Conservation (phyloP, 148 eudicot species). For the Tetragonia tetragonoides region DNA sequence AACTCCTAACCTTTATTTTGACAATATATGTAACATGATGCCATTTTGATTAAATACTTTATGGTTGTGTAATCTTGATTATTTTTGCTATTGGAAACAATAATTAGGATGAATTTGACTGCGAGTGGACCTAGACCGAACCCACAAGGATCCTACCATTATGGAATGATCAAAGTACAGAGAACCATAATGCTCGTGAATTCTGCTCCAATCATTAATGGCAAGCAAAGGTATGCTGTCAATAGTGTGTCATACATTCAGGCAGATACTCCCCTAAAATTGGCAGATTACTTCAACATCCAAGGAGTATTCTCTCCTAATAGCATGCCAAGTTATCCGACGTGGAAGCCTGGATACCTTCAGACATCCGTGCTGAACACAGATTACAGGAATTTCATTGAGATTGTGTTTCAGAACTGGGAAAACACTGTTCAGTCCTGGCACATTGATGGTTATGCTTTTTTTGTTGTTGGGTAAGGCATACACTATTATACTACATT, state of each 20-base stretch:
- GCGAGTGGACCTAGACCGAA: conserved; percentile 97
- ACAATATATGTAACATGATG: too few species aligned
- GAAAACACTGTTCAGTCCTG: conserved; percentile 81
- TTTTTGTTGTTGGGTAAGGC: conserved; percentile 96
- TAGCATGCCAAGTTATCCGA: conserved; percentile 68
- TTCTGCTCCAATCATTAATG: conserved; percentile 77
- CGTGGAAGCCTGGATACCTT: conserved; percentile 52
- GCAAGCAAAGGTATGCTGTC: conserved; percentile 83
- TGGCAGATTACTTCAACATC: conserved; percentile 86
- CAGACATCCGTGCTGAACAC: conserved; percentile 69
- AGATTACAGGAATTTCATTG: conserved; percentile 64
- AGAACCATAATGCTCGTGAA: conserved; percentile 81
- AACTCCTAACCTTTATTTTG: too few species aligned
- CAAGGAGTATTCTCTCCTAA: conserved; percentile 68
- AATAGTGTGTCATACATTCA: conserved; percentile 69
- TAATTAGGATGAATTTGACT: conserved; percentile 70
- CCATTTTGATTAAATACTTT: neutral
- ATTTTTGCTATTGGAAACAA: too few species aligned
- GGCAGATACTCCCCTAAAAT: conserved; percentile 77
- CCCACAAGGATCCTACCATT: conserved; percentile 97
- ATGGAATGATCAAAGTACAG: conserved; percentile 63
- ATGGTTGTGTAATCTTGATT: conserved; percentile 1
- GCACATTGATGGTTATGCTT: conserved; percentile 88
- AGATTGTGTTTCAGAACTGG: conserved; percentile 85
- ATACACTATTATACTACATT: neutral